Evolutionary conservation across 768 basidiomycete genomes (phyloP).

Genomic region (Infundibulicybe gibba): DNA sequence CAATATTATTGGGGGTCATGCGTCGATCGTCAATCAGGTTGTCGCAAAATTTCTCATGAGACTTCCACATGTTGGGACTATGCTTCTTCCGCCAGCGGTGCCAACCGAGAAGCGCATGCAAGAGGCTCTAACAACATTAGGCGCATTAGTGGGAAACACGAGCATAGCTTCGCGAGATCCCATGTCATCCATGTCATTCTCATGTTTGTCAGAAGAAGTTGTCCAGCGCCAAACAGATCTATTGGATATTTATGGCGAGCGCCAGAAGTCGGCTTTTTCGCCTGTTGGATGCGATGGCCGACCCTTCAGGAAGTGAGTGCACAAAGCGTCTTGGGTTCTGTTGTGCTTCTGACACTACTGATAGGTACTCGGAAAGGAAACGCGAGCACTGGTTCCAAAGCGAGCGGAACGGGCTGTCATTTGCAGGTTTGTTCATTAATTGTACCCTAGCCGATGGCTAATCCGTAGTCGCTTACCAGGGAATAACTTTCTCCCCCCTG

Average conservation of each 20-base stretch:
- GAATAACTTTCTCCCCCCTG: constrained; percentile 11
- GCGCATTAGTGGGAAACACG: constrained; percentile 45
- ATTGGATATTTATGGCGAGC: constrained; percentile 42
- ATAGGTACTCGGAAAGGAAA: constrained; percentile 56
- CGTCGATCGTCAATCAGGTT: constrained; percentile 62
- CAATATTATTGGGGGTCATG: constrained; percentile 49
- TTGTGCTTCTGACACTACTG: background rate
- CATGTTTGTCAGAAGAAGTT: constrained; percentile 50
- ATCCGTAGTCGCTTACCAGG: constrained; percentile 2
- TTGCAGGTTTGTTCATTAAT: constrained; percentile 36
- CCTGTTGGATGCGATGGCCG: constrained; percentile 56
- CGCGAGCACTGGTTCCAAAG: constrained; percentile 63
- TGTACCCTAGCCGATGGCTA: background rate
- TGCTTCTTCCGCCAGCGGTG: constrained; percentile 32
- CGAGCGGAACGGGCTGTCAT: constrained; percentile 51
- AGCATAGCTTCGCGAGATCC: constrained; percentile 49
- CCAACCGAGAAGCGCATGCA: constrained; percentile 47
- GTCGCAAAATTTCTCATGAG: constrained; percentile 59
- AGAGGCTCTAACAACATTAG: constrained; percentile 48
- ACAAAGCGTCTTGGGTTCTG: constrained; percentile 3
- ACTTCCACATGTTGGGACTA: constrained; percentile 46
- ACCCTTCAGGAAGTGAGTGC: constrained; percentile 56
- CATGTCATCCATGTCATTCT: constrained; percentile 64
- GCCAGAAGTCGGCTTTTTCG: constrained; percentile 43
- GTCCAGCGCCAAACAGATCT: constrained; percentile 48